Conservation (phyloP, 192 early-diverging fungal species). For the Rhizoclosmatium sp. region DNA sequence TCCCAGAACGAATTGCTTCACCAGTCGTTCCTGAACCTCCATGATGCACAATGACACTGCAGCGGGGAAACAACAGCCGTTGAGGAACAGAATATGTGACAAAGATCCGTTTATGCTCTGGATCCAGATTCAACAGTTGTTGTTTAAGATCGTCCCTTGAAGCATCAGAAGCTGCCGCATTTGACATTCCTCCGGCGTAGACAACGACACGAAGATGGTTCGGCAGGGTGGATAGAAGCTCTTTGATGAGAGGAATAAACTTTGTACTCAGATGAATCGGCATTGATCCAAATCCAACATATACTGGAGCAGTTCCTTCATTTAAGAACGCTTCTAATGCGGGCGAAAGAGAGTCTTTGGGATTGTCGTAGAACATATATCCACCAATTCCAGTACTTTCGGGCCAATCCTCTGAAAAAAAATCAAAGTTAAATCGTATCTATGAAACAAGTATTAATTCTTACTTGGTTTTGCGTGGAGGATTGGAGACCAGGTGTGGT, state of each 20-base stretch:
- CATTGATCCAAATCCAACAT: conserved; percentile 77
- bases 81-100: conserved; percentile 67
- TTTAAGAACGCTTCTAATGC: not conserved
- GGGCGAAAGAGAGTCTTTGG: not conserved
- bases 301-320: conserved; percentile 46
- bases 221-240: conserved; percentile 66
- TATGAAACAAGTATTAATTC: not conserved
- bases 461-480: conserved; percentile 4
- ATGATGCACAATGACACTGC: conserved; percentile 71
- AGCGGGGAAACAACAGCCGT: conserved; percentile 69
- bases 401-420: conserved; percentile 16
- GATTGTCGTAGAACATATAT: conserved; percentile 18
- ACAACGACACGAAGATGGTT: conserved; percentile 65
- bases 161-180: conserved; percentile 28
- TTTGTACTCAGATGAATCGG: conserved; percentile 68
- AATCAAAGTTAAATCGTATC: not conserved
- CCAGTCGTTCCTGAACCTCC: conserved; percentile 75
- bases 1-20: conserved; percentile 67
- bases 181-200: conserved; percentile 45
- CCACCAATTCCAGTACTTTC: not conserved
- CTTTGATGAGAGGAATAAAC: conserved; percentile 61
- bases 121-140: conserved; percentile 39
- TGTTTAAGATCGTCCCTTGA: not conserved
- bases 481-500: conserved; percentile 8
- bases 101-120: conserved; percentile 44